Base-by-base conservation (phyloP, 805 yeast species). In the Priceomyces fermenticarens region DNA sequence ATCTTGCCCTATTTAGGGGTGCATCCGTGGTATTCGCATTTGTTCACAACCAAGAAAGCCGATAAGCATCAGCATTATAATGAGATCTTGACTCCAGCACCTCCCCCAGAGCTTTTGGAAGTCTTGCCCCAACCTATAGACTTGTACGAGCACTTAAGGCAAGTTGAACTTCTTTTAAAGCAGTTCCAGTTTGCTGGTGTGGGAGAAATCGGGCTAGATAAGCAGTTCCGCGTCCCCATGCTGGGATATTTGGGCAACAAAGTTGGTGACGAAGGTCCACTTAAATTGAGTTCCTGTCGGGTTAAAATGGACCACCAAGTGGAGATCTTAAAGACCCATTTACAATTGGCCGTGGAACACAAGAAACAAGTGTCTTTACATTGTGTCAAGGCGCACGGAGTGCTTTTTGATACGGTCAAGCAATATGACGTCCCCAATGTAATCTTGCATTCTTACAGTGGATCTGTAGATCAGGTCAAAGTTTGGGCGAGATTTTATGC, bases 151-250 rank as follows among this genome's bases (percentile, higher is more conserved):
- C 71, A 73, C 42, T 23, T 76, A 3, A 41, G 36, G 1, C 40
- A 44, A 13, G 57, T 82, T 23, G 54, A 60, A 14, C 17, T 27
- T 2, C 39, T 55, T 12, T 53, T 55, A n/a, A 39, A 9, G 11
- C 49, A 48, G 31, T 48, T 52, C 35, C 41, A 41, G 33, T 30
- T 7, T 35, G 32, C 17, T 39, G 75, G 86, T 10, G 69, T 91
- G 8, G 99, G 99, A 0, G 99, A 91, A 52, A 74, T 88, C n/a
- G 99, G 99, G 0, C 63, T 93, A 2, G 99, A 91, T 58, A 85
- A 83, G 58, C 54, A 78, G 25, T 86, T 87, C 54, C 61, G 86
- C 29, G 58, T 90, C 3, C 95, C 95, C 2, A 51, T 59, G 41
- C 65, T 63, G 42, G 88, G 89, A 2, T 80, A 58, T 53, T 66